Evolutionary conservation across 768 basidiomycete species (phyloP).

Genomic region (Hortiboletus campestris): DNA sequence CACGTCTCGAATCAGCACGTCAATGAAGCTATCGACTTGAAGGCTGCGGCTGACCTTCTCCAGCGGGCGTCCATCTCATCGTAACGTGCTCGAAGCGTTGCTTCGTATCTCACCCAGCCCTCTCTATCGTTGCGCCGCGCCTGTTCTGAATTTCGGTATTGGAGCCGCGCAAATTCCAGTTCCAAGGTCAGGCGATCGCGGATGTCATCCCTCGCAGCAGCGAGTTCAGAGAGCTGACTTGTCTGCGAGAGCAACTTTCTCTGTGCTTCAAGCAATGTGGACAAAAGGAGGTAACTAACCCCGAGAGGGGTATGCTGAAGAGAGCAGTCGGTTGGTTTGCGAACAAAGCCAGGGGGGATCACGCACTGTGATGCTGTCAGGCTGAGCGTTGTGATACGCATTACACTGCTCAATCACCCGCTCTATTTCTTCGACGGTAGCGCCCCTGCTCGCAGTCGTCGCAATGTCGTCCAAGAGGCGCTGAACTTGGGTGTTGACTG

Average conservation of each 20-base stretch:
- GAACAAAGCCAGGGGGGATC: background rate
- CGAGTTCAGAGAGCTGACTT: background rate
- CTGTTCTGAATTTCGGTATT: background rate
- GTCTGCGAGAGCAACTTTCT: background rate
- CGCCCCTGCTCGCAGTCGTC: background rate
- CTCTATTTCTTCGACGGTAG: slow-evolving; percentile 10
- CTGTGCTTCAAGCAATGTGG: background rate
- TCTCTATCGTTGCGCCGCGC: background rate
- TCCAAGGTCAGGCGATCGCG: background rate
- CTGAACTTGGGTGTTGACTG: background rate
- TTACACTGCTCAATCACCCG: background rate
- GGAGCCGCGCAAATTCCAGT: background rate
- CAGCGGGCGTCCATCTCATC: background rate
- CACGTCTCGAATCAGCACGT: background rate
- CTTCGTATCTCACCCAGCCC: background rate
- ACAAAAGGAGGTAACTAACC: background rate
- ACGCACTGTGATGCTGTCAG: background rate
- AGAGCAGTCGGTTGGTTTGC: background rate
- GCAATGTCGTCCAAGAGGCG: background rate
- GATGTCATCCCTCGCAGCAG: background rate
- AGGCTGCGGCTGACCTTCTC: background rate
- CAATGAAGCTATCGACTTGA: background rate
- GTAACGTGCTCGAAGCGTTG: background rate
- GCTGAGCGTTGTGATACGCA: background rate
- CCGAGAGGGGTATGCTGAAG: background rate